Percentiles rank a stretch among this genome's conserved stretches.
Conservation (phyloP, 1,284 basidiomycete species). For the Puccinia polysora region DNA sequence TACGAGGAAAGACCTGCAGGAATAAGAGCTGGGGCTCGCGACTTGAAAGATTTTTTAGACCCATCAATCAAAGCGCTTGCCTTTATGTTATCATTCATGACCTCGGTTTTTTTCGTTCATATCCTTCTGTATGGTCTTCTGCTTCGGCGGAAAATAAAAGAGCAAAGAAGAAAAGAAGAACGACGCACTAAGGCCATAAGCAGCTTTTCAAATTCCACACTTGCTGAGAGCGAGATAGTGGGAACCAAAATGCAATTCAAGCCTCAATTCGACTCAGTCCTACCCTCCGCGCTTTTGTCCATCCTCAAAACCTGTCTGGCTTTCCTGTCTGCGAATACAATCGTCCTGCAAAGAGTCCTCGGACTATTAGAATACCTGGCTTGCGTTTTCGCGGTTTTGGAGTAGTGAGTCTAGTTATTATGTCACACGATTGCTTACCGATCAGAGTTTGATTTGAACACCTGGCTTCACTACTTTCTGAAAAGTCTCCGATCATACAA, state of each 20-base stretch:
- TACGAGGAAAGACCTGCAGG: conserved; percentile 4
- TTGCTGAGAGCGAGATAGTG: not conserved
- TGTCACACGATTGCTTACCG: not conserved
- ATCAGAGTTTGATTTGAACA: too few relatives aligned
- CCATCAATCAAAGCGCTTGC: conserved; percentile 20
- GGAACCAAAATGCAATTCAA: not conserved
- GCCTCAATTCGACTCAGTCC: conserved; percentile 16
- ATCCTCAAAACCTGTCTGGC: conserved; percentile 24
- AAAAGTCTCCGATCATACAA: not conserved
- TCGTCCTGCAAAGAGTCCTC: conserved; percentile 21
- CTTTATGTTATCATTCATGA: conserved; percentile 22
- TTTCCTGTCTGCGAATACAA: conserved; percentile 21
- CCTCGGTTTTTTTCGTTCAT: not conserved
- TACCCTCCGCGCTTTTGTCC: conserved; percentile 12
- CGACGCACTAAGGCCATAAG: conserved; percentile 2
- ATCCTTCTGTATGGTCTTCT: conserved; percentile 9
- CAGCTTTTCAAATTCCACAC: conserved; percentile 14
- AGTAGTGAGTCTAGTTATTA: conserved; percentile 9
- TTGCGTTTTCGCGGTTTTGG: conserved; percentile 17
- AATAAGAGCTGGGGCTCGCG: conserved; percentile 17
- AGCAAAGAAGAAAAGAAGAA: not conserved
- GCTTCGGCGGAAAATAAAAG: not conserved
- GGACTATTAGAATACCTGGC: conserved; percentile 24
- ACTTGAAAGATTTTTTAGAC: conserved; percentile 4
- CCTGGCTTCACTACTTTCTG: not conserved